Base-by-base conservation (phyloP, 257 asterid species). In the Petunia secreta region DNA sequence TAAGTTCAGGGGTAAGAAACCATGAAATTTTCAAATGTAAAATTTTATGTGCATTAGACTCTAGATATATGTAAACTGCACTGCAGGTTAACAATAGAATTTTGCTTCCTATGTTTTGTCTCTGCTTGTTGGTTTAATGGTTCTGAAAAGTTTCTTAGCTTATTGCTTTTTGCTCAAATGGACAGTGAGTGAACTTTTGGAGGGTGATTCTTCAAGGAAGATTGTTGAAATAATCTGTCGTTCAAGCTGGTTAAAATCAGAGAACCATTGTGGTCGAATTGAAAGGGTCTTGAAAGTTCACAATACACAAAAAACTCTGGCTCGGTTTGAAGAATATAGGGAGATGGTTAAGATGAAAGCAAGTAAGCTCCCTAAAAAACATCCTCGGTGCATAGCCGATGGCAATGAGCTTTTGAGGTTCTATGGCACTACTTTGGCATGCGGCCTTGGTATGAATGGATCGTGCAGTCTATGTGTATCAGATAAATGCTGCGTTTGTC, bases 141-240 rank as follows among this genome's bases (percentile, higher is more conserved):
- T 48, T 13, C 80, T 52, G 58, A 65, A 46, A 44, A 6, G 54
- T 25, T 71, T 14, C 16, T 79, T 13, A 74, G 34, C 37, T 46
- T n/a, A 34, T 78, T 75, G 10, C 53, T 15, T 36, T 77, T 79
- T 8, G 64, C 74, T 43, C 62, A 43, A 64, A 64, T 64, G 6
- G 54, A 60, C 90, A 94, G 98, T 94, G 83, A 92, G 94, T 38
- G 98, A 94, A 82, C 97, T 94, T 43, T 84, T 85, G 53, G 98
- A 94, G 81, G 98, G 97, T 43, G 97, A 94, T 78, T 94, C 98
- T 8, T 94, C 98, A 2, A 81, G 98, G 75, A 94, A 94, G 81
- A 92, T 94, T 2, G 98, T 94, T 0, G 98, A 94, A 78, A 94
- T 94, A 79, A 94, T 94, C 58, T 92, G 98, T 85, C 74, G 95